Base-by-base conservation (phyloP, 495 filamentous ascomycete genomes). In the Pseudotulostoma volvatum region DNA sequence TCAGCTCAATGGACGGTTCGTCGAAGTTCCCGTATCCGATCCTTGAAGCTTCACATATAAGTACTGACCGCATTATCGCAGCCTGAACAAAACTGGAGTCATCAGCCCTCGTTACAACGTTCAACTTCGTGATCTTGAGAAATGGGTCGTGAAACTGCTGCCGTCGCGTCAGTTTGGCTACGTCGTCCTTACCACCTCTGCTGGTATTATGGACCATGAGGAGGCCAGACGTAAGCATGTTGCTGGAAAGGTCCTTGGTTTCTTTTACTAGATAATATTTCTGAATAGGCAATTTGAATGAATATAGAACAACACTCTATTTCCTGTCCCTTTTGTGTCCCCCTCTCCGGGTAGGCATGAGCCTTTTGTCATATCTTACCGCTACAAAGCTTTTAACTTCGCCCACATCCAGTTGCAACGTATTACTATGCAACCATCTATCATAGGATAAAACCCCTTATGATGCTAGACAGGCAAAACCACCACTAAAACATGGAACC, bases 121-220 rank as follows among this genome's bases (percentile, higher is more conserved):
- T 62, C 86, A 85, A 64, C 84, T 97, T 56, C 70, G 71, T 59
- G 92, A 96, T 59, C 76, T 97, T 59, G 90, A 93, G 79, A 93
- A 93, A 70, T 97, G 90, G 90, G 82, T 95, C 57, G 82, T 88
- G 58, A 92, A 93, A 78, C 82, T 97, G 47, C 73, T 96, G 32
- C 90, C 90, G 43, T 84, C 90, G 42, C 90, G 90, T 93, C 90
- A 97, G 68, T 96, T 97, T 75, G 90, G 90, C 53, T 95, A 80
- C 72, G 84, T 97, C 59, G 85, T 97, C 66, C 79, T 96, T 56
- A 97, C 90, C 58, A 97, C 90, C 65, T 93, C 84, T 39, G 84
- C 90, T 41, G 92, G 90, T 60, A 96, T 97, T 62, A 96, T 97
- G 88, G 90, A 97, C 71, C 90, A 97, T 66, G 90, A 96, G 72